Evolutionary conservation across 257 asterid species (phyloP).

Genomic region (Przewalskia tangutica): DNA sequence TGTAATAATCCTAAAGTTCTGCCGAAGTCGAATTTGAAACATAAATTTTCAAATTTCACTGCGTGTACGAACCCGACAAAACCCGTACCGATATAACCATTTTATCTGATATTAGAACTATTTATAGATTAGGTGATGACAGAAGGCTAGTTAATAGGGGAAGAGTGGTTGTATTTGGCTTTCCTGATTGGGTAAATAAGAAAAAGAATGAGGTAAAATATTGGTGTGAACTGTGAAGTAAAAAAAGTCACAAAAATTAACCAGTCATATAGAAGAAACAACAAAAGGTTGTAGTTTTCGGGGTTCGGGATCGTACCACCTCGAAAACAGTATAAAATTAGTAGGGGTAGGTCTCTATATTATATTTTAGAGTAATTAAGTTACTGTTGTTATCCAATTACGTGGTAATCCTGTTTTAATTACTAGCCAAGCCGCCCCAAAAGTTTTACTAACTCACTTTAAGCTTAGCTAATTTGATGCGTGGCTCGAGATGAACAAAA

Average conservation of each 20-base stretch:
- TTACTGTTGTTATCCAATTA: constrained; percentile 30
- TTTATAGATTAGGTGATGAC: neutral
- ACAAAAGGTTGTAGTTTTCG: neutral
- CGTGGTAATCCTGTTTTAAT: constrained; percentile 24
- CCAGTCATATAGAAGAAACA: neutral
- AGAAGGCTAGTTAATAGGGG: neutral
- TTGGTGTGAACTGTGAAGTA: neutral
- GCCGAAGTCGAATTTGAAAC: no score
- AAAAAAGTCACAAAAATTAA: neutral
- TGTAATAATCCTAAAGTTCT: no score
- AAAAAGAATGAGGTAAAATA: neutral
- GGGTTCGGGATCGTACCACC: constrained; percentile 38
- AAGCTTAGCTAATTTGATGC: neutral
- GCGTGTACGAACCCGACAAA: no score
- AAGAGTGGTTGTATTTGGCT: constrained; percentile 9
- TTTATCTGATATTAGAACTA: neutral
- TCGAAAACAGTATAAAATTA: constrained; percentile 20
- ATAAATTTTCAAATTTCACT: no score
- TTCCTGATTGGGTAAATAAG: constrained; percentile 15
- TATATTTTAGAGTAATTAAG: constrained; percentile 20
- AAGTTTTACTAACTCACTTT: neutral
- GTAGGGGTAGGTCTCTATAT: constrained; percentile 5
- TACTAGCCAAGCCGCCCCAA: constrained; percentile 9
- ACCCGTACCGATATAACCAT: no score
- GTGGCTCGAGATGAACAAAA: constrained; percentile 4